Conservation (phyloP, 176 grass and related monocot species). For the Raddia distichophylla region DNA sequence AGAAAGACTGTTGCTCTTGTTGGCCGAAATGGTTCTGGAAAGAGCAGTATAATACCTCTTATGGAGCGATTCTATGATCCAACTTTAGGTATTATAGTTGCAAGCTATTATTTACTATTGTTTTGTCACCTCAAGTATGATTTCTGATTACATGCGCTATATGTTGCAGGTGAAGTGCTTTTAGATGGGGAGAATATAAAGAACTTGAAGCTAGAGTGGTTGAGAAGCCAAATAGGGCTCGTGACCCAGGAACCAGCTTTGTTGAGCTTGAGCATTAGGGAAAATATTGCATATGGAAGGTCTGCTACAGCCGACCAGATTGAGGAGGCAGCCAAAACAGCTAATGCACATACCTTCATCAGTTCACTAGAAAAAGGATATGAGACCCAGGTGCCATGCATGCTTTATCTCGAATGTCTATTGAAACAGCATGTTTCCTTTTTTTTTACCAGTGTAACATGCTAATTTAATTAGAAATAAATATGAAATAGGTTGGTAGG, state of each 20-base stretch:
- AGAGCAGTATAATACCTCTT: conserved; percentile 99
- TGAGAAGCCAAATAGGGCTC: conserved; percentile 98
- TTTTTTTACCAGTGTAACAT: conserved; percentile 12
- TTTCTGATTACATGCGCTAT: background rate
- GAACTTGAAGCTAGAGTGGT: conserved; percentile 83
- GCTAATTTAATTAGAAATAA: conserved; percentile 31
- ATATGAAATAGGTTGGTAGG: conserved; percentile 74
- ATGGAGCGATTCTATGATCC: conserved; percentile 99
- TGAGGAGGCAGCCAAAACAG: conserved; percentile 97
- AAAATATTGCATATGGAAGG: conserved; percentile 98
- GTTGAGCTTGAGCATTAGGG: conserved; percentile 94
- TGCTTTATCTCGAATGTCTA: conserved; percentile 29
- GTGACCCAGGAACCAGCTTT: conserved; percentile 98
- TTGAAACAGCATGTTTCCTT: background rate
- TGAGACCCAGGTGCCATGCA: conserved; percentile 72
- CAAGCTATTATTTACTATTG: conserved; percentile 27
- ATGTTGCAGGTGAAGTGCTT: conserved; percentile 86
- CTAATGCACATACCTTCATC: conserved; percentile 95
- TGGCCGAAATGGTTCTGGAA: conserved; percentile 98
- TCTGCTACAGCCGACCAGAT: conserved; percentile 87
- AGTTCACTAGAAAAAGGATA: conserved; percentile 97
- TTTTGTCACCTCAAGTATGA: conserved; percentile 1
- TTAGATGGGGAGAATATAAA: conserved; percentile 99
- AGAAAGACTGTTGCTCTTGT: conserved; percentile 97
- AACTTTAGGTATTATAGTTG: conserved; percentile 73